Evolutionary conservation across 768 basidiomycete genomes (phyloP).

Genomic region (Pleurotus pulmonarius): DNA sequence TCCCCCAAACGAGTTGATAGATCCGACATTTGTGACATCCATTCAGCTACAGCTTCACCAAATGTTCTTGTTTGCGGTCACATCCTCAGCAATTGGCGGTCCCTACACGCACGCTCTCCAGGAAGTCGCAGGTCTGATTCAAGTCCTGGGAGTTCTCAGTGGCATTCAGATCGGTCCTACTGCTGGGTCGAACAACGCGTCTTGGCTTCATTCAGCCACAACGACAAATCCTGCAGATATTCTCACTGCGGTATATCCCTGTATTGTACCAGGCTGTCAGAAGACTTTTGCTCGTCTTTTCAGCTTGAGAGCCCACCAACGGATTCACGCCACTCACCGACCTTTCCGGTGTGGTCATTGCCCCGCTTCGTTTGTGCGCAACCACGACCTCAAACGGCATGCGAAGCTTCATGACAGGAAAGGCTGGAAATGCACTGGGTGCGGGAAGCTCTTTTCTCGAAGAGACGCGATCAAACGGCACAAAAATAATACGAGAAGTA

Average conservation of each 20-base stretch:
- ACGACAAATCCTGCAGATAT: constrained; percentile 38
- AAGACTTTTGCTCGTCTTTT: constrained; percentile 71
- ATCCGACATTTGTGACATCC: constrained; percentile 60
- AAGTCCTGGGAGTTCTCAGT: constrained; percentile 77
- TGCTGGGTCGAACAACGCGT: constrained; percentile 29
- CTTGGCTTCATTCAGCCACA: constrained; percentile 28
- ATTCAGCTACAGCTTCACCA: constrained; percentile 73
- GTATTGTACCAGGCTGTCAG: constrained; percentile 58
- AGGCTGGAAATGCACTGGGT: constrained; percentile 72
- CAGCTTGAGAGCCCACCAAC: constrained; percentile 68
- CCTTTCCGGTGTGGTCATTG: constrained; percentile 64
- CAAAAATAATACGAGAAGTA: constrained; percentile 53
- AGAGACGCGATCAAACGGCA: constrained; percentile 79
- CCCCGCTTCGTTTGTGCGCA: constrained; percentile 73
- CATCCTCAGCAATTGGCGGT: constrained; percentile 54
- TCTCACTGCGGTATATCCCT: constrained; percentile 78
- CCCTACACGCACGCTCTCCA: constrained; percentile 56
- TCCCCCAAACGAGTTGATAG: constrained; percentile 40
- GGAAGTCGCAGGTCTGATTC: constrained; percentile 78
- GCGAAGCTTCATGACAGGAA: constrained; percentile 65
- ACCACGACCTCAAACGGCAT: constrained; percentile 81
- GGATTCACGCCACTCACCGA: constrained; percentile 58
- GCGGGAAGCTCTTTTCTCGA: constrained; percentile 71
- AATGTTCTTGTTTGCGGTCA: constrained; percentile 74
- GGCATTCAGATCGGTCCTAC: constrained; percentile 65